Percentiles rank a stretch among this genome's conserved stretches.
Conservation (phyloP, 805 yeast species). For the Yarrowia sp. region DNA sequence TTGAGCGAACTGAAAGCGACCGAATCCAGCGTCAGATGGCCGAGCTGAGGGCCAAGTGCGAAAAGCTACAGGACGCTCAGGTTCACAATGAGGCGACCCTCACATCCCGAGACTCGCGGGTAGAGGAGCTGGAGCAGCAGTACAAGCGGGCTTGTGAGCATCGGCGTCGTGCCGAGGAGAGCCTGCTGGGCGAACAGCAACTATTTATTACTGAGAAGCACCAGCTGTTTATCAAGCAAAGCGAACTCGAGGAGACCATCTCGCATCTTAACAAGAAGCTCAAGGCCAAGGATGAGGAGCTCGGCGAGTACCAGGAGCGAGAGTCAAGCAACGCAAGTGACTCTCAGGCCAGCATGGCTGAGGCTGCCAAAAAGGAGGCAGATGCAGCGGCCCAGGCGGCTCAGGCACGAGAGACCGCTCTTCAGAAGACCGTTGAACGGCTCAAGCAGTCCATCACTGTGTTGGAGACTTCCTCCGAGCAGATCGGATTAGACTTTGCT, state of each 20-base stretch:
- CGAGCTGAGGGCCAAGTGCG: conserved; percentile 8
- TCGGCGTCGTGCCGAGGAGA: conserved; percentile 10
- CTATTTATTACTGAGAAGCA: conserved; percentile 24
- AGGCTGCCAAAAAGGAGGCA: background rate
- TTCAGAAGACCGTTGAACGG: conserved; percentile 26
- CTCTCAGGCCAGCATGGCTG: background rate
- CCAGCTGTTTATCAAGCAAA: conserved; percentile 10
- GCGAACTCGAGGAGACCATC: conserved; percentile 2
- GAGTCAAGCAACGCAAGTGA: background rate
- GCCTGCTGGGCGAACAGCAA: conserved; percentile 23
- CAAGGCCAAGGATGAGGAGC: conserved; percentile 20
- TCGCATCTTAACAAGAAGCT: conserved; percentile 1
- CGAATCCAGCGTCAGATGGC: conserved; percentile 9
- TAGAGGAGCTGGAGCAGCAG: conserved; percentile 16
- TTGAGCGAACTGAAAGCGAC: conserved; percentile 19
- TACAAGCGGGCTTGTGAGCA: conserved; percentile 15
- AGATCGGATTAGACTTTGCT: conserved; percentile 36
- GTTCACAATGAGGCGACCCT: conserved; percentile 12
- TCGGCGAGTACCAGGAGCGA: conserved; percentile 7
- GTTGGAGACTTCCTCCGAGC: conserved; percentile 34
- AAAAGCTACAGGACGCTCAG: conserved; percentile 19
- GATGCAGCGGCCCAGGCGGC: conserved; percentile 17
- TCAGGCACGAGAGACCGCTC: conserved; percentile 10
- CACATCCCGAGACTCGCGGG: background rate
- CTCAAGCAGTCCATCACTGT: conserved; percentile 31